Evolutionary conservation across 2,329 filamentous ascomycete species (phyloP), one percentile per base, ranked within the genome.

Genomic region (Fusarium kyushuense): DNA sequence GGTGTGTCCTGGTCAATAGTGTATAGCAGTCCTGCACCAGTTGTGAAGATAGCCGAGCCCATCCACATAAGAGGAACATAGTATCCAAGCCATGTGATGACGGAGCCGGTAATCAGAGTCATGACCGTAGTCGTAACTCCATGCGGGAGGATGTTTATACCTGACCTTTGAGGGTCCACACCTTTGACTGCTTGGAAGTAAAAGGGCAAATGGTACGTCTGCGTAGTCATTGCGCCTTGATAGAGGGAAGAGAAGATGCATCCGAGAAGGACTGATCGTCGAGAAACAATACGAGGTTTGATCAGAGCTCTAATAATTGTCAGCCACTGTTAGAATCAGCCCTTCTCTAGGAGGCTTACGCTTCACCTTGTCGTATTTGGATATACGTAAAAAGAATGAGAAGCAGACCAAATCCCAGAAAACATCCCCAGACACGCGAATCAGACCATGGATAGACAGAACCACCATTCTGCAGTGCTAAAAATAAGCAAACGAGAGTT

Each of bases 1-100:
- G 72, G 53, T 2, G 80, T 82, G 23, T 76, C 58, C 2, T 74
- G 66, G 13, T 69, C 64, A 3, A 84, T 27, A 0, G 60, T 65
- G 12, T 56, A 52, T 2, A 72, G 29, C 2, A 73, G 57, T 4
- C 59, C 71, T 7, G 57, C 62, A 2, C 59, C 71, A 1, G 48
- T 41, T 12, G 65, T 61, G 21, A 72, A 73, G 0, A 73, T 41
- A 1, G 55, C 36, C 0, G 71, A 56, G 1, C 71, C 67, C 16
- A 53, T 8, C 71, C 71, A 72, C 67, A 73, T 72, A 5, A 71
- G 71, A 0, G 67, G 71, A 0, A 65, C 62, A 30, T 73, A 72
- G 35, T 65, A 62, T 1, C 71, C 69, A 1, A 49, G 19, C 25
- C 57, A 35, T 7, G 69, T 71, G 6, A 73, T 62, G 2, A 60